phyloP scores from a whole-genome alignment of 2,329 filamentous ascomycete species.

The Cadophora gregata region DNA sequence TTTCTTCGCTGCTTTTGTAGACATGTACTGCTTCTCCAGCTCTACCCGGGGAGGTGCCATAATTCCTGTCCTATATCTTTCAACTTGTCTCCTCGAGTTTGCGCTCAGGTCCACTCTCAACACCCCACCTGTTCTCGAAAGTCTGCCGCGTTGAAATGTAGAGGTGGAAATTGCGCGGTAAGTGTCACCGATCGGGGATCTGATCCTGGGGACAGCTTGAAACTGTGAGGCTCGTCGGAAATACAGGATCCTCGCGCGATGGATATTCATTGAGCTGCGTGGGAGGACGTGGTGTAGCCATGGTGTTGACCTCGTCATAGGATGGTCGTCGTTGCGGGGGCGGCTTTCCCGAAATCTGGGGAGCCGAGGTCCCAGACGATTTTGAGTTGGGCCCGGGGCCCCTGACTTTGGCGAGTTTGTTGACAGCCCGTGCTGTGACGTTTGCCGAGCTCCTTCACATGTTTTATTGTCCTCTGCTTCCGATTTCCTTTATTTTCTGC shows the following conservation, averaged over 20 bases:
- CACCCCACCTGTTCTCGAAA: background rate
- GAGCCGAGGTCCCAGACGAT: constrained; percentile 30
- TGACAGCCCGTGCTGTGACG: background rate
- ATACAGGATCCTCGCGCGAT: constrained; percentile 19
- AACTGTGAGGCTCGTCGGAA: background rate
- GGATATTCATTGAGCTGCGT: constrained; percentile 26
- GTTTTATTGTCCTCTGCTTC: background rate
- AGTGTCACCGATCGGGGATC: background rate
- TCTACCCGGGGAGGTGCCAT: constrained; percentile 29
- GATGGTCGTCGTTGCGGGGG: constrained; percentile 19
- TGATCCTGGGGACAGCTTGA: background rate
- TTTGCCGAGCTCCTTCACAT: constrained; percentile 1
- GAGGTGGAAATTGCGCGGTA: background rate
- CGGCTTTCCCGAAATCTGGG: constrained; percentile 28
- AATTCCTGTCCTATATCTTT: background rate
- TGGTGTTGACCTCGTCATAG: constrained; percentile 17
- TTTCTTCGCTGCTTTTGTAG: constrained; percentile 37
- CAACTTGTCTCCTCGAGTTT: background rate
- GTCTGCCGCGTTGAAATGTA: background rate
- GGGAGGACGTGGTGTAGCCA: background rate
- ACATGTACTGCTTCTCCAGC: constrained; percentile 43
- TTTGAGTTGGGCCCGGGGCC: background rate
- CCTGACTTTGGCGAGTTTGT: constrained; percentile 11
- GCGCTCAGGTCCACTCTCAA: background rate
- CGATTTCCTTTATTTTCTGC: too few species aligned